Evolutionary conservation across 805 yeast species (phyloP).

Genomic region (Lachancea nothofagi): DNA sequence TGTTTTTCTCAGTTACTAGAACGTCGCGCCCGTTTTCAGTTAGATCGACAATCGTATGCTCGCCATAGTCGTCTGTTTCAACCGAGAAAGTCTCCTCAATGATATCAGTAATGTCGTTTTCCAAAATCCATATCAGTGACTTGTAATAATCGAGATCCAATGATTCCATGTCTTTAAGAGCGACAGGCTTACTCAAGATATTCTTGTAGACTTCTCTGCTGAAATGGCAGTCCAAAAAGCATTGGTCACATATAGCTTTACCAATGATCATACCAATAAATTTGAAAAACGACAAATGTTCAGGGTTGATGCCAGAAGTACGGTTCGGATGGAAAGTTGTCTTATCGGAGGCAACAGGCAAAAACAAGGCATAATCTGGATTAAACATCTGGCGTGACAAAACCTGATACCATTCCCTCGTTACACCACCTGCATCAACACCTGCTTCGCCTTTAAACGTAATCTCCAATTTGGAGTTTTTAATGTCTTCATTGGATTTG

Average conservation of each 20-base stretch:
- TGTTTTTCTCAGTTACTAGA: slow-evolving; percentile 84
- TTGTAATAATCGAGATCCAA: slow-evolving; percentile 89
- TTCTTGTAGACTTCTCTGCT: slow-evolving; percentile 91
- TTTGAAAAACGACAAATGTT: slow-evolving; percentile 85
- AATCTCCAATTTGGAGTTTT: slow-evolving; percentile 66
- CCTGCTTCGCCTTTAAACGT: slow-evolving; percentile 92
- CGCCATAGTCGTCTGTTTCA: slow-evolving; percentile 91
- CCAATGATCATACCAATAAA: slow-evolving; percentile 93
- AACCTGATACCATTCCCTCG: slow-evolving; percentile 97
- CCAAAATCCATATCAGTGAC: slow-evolving; percentile 91
- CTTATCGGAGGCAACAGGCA: slow-evolving; percentile 86
- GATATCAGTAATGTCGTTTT: slow-evolving; percentile 92
- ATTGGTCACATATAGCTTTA: slow-evolving; percentile 83
- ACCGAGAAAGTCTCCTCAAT: slow-evolving; percentile 92
- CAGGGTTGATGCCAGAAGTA: slow-evolving; percentile 88
- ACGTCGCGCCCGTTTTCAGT: slow-evolving; percentile 77
- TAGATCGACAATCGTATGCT: slow-evolving; percentile 75
- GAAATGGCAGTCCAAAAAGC: slow-evolving; percentile 88
- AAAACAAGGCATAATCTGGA: slow-evolving; percentile 87
- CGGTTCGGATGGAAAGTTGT: slow-evolving; percentile 95
- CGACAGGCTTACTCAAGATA: slow-evolving; percentile 70
- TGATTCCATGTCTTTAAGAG: slow-evolving; percentile 90
- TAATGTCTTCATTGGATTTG: slow-evolving; percentile 68
- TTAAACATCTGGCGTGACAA: slow-evolving; percentile 91
- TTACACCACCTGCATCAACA: slow-evolving; percentile 96